Evolutionary conservation across 1,284 basidiomycete genomes (phyloP), one percentile per base, ranked within the genome.

Genomic region (Phlebopus sp.): DNA sequence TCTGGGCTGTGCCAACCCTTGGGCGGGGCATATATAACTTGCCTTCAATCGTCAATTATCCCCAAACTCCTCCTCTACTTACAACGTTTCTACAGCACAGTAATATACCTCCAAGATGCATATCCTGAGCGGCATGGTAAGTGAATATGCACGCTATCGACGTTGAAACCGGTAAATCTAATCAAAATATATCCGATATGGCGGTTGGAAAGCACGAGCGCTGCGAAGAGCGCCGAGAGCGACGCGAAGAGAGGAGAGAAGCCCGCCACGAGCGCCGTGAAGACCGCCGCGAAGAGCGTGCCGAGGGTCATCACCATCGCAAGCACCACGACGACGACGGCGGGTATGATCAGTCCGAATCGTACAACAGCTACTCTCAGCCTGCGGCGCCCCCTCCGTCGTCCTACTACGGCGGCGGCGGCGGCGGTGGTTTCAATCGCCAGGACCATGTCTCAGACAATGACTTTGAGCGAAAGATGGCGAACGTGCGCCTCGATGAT

Each of bases 31-130:
- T 25, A 36, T 53, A 46, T 59, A 18, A 23, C 21, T 46, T 46
- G 32, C 3, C 15, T 3, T 3, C 37, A 27, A 31, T 29, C 10
- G 14, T 34, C n/a, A 11, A 14, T 31, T 9, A 2, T 29, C 27
- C 8, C 27, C 27, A 29, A 29, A 9, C 10, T 8, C 27, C 27
- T 11, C 27, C 4, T 29, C 27, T 11, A 29, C 21, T 15, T 19
- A 38, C 50, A 31, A 13, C 21, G 3, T 25, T 25, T 18, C 21
- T 34, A 35, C 21, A 23, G 21, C 27, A 5, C 6, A 13, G 30
- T 18, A n/a, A n/a, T n/a, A n/a, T n/a, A n/a, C 25, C 11, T 9
- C 40, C 15, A 42, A 36, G 14, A 62, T 62, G 59, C 57, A 57
- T 13, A 46, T 45, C 2, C 11, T 34, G 1, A 23, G 46, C 31